phyloP scores from a whole-genome alignment of 768 basidiomycete species.

The Tylopilus sp. region DNA sequence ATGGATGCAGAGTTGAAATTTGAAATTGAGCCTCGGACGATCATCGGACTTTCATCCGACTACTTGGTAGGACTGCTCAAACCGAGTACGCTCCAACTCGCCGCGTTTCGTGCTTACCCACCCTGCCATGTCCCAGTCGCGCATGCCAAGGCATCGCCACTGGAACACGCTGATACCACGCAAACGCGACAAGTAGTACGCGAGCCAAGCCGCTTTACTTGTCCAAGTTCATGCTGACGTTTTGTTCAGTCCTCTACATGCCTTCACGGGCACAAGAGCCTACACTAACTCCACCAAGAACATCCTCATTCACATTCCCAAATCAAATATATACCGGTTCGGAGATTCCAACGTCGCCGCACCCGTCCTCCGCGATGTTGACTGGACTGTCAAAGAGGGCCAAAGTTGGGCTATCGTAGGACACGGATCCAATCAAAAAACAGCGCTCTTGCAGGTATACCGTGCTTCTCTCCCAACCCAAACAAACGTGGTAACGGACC shows the following conservation, averaged over 20 bases:
- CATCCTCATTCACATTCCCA: conserved; percentile 40
- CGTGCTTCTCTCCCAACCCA: neutral
- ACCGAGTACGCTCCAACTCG: neutral
- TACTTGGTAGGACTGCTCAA: neutral
- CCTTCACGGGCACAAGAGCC: neutral
- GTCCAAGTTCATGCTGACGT: neutral
- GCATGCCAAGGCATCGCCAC: neutral
- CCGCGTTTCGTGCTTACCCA: neutral
- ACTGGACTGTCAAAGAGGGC: conserved; percentile 57
- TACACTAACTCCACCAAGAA: conserved; percentile 4
- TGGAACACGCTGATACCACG: neutral
- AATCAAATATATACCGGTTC: conserved; percentile 54
- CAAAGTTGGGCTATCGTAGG: conserved; percentile 79
- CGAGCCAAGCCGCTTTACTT: neutral
- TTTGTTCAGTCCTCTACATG: neutral
- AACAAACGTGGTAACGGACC: neutral
- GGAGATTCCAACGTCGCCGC: conserved; percentile 46
- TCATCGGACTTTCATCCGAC: too few relatives aligned
- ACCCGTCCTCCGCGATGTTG: conserved; percentile 50
- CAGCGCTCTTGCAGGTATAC: conserved; percentile 59
- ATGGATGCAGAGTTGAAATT: too few relatives aligned
- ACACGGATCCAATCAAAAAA: conserved; percentile 59
- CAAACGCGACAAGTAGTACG: neutral
- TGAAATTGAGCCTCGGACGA: too few relatives aligned
- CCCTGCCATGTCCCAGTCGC: conserved; percentile 3